Conservation (phyloP, 2,329 filamentous ascomycete genomes). For the Triangularia verruculosa region DNA sequence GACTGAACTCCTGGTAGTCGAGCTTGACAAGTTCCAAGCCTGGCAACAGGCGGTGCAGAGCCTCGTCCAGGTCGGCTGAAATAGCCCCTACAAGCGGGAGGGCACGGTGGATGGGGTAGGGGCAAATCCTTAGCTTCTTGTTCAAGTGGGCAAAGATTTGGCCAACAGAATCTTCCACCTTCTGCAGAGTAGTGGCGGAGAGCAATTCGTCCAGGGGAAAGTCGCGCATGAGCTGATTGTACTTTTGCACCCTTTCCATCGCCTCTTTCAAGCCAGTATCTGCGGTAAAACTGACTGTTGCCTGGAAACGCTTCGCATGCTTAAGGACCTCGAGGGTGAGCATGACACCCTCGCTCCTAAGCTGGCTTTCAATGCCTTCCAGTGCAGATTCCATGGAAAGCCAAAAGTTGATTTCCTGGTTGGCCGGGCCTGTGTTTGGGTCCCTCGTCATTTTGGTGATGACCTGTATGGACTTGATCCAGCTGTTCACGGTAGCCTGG, state of each 20-base stretch:
- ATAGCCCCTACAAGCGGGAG: constrained; percentile 95
- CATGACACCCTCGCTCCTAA: constrained; percentile 82
- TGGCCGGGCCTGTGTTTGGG: constrained; percentile 70
- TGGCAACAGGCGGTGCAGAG: constrained; percentile 80
- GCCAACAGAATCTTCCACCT: constrained; percentile 82
- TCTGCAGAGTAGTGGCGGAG: constrained; percentile 83
- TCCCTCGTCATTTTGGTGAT: constrained; percentile 95
- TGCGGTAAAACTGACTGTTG: constrained; percentile 92
- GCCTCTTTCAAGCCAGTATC: constrained; percentile 96
- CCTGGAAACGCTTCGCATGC: constrained; percentile 96
- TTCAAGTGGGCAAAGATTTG: constrained; percentile 94
- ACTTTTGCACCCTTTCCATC: constrained; percentile 94
- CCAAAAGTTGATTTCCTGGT: constrained; percentile 99
- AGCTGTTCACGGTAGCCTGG: constrained; percentile 90
- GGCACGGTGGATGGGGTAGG: constrained; percentile 89
- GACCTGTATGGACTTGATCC: constrained; percentile 97
- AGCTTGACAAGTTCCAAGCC: constrained; percentile 88
- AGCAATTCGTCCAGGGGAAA: constrained; percentile 94
- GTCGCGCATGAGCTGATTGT: constrained; percentile 98
- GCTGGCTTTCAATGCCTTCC: constrained; percentile 85
- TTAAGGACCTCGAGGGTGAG: constrained; percentile 93
- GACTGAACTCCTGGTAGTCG: constrained; percentile 85
- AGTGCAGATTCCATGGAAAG: constrained; percentile 92
- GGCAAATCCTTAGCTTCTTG: constrained; percentile 95
- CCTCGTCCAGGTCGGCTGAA: constrained; percentile 84